phyloP scores from a whole-genome alignment of 2,329 filamentous ascomycete species.

The Colletotrichum lindemuthianum region DNA sequence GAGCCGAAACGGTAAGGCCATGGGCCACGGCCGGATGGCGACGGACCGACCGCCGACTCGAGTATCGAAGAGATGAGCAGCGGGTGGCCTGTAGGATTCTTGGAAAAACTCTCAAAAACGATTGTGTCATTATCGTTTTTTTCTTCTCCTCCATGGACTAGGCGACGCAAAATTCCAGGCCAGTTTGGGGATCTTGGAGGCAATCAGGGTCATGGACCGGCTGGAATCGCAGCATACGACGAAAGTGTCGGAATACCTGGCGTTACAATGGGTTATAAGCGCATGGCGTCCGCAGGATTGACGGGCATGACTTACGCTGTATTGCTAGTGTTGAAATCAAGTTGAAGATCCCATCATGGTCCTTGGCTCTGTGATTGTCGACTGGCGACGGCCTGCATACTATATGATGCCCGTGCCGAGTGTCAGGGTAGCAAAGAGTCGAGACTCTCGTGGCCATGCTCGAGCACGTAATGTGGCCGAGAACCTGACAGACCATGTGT shows the following conservation, averaged over 20 bases:
- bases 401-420: no score
- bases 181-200: no score
- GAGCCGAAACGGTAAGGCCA: slow-evolving; percentile 39
- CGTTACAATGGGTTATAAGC: not conserved
- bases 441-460: no score
- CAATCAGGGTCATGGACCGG: not conserved
- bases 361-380: no score
- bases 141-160: no score
- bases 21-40: slow-evolving; percentile 45
- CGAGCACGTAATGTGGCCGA: not conserved
- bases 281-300: slow-evolving; percentile 8
- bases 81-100: no score
- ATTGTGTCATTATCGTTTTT: no score
- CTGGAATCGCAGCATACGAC: not conserved
- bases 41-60: slow-evolving; percentile 49
- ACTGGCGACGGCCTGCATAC: no score
- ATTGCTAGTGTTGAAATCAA: slow-evolving; percentile 21
- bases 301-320: slow-evolving; percentile 5
- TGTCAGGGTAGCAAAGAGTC: no score
- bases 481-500: not conserved
- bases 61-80: slow-evolving; percentile 38
- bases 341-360: not conserved
- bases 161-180: no score
- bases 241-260: slow-evolving; percentile 4
- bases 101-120: no score